These are phyloP conservation scores for Coccinonectria pachysandricola DNA, from an alignment of 2,329 filamentous ascomycete species.

Conservation along the genomic window DNA sequence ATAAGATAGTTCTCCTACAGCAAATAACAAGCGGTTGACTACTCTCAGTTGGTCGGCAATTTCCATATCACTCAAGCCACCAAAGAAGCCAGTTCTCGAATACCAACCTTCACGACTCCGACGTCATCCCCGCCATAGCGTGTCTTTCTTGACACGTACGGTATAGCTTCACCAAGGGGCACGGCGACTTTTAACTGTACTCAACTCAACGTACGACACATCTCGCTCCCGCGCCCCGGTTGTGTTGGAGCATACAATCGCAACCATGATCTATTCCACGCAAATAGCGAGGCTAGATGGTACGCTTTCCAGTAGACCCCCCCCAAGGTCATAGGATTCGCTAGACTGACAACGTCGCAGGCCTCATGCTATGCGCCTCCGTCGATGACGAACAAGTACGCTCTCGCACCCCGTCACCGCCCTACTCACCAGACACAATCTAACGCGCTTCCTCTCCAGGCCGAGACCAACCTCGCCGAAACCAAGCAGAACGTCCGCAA, in stretches of 20 bases:
- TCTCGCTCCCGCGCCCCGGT: no score
- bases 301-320: constrained; percentile 26
- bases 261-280: constrained; percentile 75
- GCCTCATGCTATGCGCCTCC: constrained; percentile 88
- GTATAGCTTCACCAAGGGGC: constrained; percentile 5
- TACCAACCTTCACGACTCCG: no score
- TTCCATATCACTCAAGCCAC: no score
- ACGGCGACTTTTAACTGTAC: no score
- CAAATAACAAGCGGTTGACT: no score
- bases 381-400: constrained; percentile 77
- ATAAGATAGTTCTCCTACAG: no score
- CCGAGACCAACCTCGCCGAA: constrained; percentile 68
- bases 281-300: constrained; percentile 92
- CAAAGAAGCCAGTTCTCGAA: no score
- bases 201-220: no score
- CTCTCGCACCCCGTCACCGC: background rate
- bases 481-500: constrained; percentile 87
- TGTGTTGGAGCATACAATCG: no score
- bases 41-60: no score
- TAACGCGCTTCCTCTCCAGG: constrained; percentile 19
- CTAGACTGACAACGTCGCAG: constrained; percentile 36
- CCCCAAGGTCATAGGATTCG: background rate
- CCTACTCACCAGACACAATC: constrained; percentile 21
- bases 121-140: constrained; percentile 9
- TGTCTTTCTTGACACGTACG: constrained; percentile 19